Evolutionary conservation across 2,329 filamentous ascomycete species (phyloP), one percentile per base, ranked within the genome.

Genomic region (Mycosphaerella arachidis): DNA sequence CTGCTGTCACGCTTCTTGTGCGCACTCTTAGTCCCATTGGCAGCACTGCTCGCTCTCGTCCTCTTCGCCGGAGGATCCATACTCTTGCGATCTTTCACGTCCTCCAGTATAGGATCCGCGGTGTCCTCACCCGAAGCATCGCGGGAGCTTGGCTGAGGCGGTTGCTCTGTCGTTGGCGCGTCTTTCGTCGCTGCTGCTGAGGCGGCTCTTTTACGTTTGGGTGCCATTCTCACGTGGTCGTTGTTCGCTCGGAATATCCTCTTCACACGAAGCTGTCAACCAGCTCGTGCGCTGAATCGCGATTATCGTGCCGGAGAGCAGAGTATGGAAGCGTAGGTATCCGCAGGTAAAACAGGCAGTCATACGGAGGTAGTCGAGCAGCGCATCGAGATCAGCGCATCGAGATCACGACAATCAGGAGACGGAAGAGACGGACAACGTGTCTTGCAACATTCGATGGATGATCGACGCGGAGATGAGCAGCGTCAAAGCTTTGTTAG

Each of bases 91-190:
- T 84, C 84, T 58, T 79, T 79, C 72, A 87, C 83, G 62, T 83
- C 74, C 43, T 81, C 77, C 37, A 81, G 82, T 55, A 89, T 84
- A 16, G 87, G 87, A 66, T 90, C 90, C 69, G 89, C 87, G 69
- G 85, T 87, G 73, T 93, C 91, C 77, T 96, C 90, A 65, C 83
- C 89, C 16, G 90, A 93, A 62, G 89, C 90, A 78, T 95, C 90
- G 72, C 89, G 85, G 37, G 90, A 92, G 82, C 73, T 87, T 53
- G 63, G 46, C 30, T 61, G 43, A 31, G 43, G 16, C n/a, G 46
- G 9, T 37, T 48, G 48, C 35, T 58, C 7, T 55, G 31, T 45
- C 9, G 24, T 24, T 24, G 31, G 35, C 31, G 48, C 40, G 27
- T 27, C 56, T 37, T 71, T 66, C 31, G 75, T 80, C 66, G 79